Conservation (phyloP, 225 moss, liverwort and hornwort genomes). For the Straminergon stramineum region DNA sequence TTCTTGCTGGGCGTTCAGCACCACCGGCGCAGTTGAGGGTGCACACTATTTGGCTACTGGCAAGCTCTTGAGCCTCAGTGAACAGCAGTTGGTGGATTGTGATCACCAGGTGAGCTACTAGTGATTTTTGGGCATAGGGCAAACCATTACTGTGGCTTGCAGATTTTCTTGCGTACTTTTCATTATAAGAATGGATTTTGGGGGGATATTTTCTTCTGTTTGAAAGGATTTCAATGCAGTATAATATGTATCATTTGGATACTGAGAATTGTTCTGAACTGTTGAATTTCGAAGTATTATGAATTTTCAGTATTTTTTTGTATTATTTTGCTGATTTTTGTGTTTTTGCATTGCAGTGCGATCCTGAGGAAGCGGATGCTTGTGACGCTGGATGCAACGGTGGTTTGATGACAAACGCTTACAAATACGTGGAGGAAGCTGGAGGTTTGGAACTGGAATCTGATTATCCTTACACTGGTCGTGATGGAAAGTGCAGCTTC, state of each 20-base stretch:
- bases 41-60: constrained; percentile 75
- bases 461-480: constrained; percentile 70
- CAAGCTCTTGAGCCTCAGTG: constrained; percentile 85
- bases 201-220: background rate
- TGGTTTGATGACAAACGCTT: constrained; percentile 77
- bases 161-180: background rate
- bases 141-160: background rate
- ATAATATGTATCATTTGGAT: background rate
- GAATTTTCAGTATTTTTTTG: too few species aligned
- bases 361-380: constrained; percentile 32
- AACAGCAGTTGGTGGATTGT: constrained; percentile 94
- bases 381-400: constrained; percentile 71
- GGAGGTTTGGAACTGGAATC: constrained; percentile 68
- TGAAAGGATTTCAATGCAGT: background rate
- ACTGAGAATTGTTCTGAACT: background rate
- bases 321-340: background rate
- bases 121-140: background rate
- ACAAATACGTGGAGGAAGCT: constrained; percentile 59
- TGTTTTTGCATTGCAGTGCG: constrained; percentile 33
- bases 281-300: background rate
- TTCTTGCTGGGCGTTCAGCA: constrained; percentile 98
- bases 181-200: background rate
- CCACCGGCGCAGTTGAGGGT: constrained; percentile 82
- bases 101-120: constrained; percentile 65
- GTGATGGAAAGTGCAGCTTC: constrained; percentile 52